A percentile compares a stretch with the other conserved stretches of the same genome.
Conservation (phyloP, 495 filamentous ascomycete species). For the Penicillium argentinense region DNA sequence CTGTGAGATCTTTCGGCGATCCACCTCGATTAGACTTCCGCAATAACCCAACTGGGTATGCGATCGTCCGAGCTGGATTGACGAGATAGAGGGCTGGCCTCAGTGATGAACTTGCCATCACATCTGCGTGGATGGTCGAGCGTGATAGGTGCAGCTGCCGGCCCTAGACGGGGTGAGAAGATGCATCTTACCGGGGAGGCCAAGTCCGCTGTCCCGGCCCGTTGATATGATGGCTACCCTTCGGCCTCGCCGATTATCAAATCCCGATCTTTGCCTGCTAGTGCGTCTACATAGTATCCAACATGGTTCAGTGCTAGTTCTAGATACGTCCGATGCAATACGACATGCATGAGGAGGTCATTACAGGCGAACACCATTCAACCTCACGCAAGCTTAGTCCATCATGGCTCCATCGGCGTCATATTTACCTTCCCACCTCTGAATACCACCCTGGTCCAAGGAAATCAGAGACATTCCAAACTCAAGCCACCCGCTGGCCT, state of each 20-base stretch:
- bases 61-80: constrained; percentile 9
- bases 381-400: constrained; percentile 3
- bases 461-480: constrained; percentile 3
- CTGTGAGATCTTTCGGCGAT: constrained; percentile 15
- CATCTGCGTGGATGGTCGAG: neutral
- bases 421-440: neutral
- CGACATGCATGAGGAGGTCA: neutral
- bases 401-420: constrained; percentile 7
- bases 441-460: neutral
- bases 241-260: neutral
- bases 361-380: neutral
- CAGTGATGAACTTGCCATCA: neutral
- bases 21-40: constrained; percentile 5
- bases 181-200: too few relatives aligned
- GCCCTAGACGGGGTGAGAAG: neutral
- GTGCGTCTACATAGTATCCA: too few relatives aligned
- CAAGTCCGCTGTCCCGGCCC: too few relatives aligned
- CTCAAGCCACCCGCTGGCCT: constrained; percentile 21
- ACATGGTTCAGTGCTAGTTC: too few relatives aligned
- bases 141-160: neutral
- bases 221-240: neutral
- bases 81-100: neutral
- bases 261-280: too few relatives aligned
- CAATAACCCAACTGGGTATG: constrained; percentile 13
- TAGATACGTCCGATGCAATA: too few relatives aligned